Evolutionary conservation across 2,329 filamentous ascomycete genomes (phyloP).

Genomic region (Plenodomus tracheiphilus): DNA sequence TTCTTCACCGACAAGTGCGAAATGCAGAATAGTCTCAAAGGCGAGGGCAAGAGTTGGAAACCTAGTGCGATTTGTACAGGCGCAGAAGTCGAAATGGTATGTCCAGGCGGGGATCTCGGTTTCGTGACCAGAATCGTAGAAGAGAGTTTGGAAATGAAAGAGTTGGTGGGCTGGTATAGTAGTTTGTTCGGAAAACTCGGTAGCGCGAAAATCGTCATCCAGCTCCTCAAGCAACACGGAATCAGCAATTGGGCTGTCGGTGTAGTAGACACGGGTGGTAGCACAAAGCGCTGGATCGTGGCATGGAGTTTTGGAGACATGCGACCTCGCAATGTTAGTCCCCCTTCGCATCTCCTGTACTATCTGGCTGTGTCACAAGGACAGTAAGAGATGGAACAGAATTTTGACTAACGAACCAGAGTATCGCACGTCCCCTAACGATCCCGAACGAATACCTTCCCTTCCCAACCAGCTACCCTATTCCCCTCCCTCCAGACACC

Average conservation of each 20-base stretch:
- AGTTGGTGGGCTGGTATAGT: constrained; percentile 81
- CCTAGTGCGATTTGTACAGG: constrained; percentile 78
- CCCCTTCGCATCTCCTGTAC: neutral
- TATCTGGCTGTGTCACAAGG: no score
- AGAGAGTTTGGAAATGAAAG: constrained; percentile 65
- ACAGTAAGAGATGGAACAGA: no score
- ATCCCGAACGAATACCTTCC: constrained; percentile 58
- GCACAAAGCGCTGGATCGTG: constrained; percentile 83
- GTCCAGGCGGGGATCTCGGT: constrained; percentile 71
- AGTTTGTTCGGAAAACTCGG: constrained; percentile 84
- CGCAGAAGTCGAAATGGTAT: constrained; percentile 83
- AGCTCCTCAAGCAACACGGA: constrained; percentile 57
- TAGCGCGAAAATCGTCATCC: constrained; percentile 66
- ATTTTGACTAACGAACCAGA: constrained; percentile 5
- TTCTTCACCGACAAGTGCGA: constrained; percentile 82
- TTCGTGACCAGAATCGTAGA: constrained; percentile 73
- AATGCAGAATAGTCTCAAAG: constrained; percentile 61
- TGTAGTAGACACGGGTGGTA: constrained; percentile 72
- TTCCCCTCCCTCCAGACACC: constrained; percentile 44
- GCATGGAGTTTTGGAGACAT: constrained; percentile 80
- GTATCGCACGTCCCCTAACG: constrained; percentile 35
- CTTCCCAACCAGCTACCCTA: constrained; percentile 55
- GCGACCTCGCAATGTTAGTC: constrained; percentile 61
- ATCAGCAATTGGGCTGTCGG: constrained; percentile 82
- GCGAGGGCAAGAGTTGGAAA: constrained; percentile 65